Conservation (phyloP, 2,329 filamentous ascomycete genomes). For the Diaporthe batatas region DNA sequence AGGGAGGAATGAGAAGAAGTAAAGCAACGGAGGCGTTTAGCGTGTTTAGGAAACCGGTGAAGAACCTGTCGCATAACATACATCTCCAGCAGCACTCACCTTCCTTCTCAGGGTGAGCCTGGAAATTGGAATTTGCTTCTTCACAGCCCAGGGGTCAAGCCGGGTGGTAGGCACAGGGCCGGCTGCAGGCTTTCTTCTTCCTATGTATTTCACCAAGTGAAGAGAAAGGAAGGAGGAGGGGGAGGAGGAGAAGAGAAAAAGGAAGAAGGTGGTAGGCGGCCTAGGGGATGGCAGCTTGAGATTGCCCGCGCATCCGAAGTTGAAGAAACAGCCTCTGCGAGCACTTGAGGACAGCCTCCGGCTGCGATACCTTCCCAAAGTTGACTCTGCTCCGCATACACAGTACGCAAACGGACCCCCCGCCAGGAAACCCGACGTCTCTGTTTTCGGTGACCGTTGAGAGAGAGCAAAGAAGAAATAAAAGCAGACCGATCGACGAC, state of each 20-base stretch:
- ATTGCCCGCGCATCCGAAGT: background rate
- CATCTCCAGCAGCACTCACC: conserved; percentile 1
- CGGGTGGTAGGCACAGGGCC: background rate
- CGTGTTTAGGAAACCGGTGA: conserved; percentile 23
- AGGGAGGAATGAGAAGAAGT: background rate
- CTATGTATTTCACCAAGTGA: background rate
- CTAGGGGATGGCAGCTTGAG: background rate
- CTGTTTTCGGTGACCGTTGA: background rate
- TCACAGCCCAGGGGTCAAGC: background rate
- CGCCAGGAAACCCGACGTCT: background rate
- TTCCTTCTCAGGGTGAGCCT: conserved; percentile 18
- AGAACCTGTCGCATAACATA: conserved; percentile 1
- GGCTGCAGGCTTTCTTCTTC: background rate
- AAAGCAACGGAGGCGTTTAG: background rate
- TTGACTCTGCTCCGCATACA: background rate
- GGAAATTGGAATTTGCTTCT: conserved; percentile 19
- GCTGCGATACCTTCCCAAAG: background rate
- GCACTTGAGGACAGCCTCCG: background rate
- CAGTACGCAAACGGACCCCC: background rate
- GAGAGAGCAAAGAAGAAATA: background rate
- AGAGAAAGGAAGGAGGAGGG: background rate
- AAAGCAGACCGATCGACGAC: background rate
- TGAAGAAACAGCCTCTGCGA: background rate
- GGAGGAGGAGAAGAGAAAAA: background rate
- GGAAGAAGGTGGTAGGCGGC: background rate